Evolutionary conservation across 345 rosid species (phyloP).

Genomic region (Linum usitatissimum): DNA sequence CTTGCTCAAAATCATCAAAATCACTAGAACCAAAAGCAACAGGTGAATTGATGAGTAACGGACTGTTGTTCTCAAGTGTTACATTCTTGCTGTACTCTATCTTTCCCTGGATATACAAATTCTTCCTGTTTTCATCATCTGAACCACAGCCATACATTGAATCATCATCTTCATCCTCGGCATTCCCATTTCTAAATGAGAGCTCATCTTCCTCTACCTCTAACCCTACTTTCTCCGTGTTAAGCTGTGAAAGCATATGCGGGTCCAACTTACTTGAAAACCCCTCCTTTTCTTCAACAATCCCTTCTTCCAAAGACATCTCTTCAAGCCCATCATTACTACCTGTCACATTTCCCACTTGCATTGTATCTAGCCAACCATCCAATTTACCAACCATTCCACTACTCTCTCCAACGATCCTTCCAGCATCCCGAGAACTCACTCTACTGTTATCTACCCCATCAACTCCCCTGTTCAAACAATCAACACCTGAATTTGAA

Average conservation of each 20-base stretch:
- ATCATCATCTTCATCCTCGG: constrained; percentile 42
- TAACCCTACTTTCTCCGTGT: constrained; percentile 15
- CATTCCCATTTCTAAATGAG: constrained; percentile 32
- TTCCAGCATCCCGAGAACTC: constrained; percentile 6
- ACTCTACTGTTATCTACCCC: constrained; percentile 7
- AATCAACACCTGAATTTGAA: constrained; percentile 19
- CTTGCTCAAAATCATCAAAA: constrained; percentile 82
- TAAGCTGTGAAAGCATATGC: constrained; percentile 11
- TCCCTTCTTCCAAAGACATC: constrained; percentile 16
- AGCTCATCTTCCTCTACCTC: constrained; percentile 28
- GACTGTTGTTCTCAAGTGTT: constrained; percentile 33
- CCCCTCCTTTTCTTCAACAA: constrained; percentile 13
- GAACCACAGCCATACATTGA: constrained; percentile 43
- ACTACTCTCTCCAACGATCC: background rate
- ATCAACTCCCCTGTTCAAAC: constrained; percentile 13
- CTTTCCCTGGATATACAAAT: constrained; percentile 20
- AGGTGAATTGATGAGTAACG: constrained; percentile 55
- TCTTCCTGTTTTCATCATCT: constrained; percentile 34
- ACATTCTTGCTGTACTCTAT: constrained; percentile 13
- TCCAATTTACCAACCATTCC: constrained; percentile 5
- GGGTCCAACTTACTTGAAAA: constrained; percentile 18
- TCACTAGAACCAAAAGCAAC: constrained; percentile 85
- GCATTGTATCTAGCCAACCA: constrained; percentile 14
- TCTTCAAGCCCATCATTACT: constrained; percentile 9
- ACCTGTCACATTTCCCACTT: constrained; percentile 11